Evolutionary conservation across 1,284 basidiomycete genomes (phyloP).

Genomic region (Ceratobasidium sp.): DNA sequence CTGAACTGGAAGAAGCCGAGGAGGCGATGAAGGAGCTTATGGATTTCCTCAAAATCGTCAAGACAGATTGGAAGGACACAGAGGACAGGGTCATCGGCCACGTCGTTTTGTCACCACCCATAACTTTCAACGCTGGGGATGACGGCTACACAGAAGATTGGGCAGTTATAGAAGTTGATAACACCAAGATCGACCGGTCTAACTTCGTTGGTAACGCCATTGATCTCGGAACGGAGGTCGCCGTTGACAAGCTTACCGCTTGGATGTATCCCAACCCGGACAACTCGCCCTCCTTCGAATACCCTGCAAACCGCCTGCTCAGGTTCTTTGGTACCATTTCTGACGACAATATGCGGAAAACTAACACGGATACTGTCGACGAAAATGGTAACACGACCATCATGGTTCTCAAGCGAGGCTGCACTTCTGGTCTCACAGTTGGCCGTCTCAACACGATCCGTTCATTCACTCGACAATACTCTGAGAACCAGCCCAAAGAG

Average conservation of each 20-base stretch:
- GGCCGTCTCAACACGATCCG: slow-evolving; percentile 39
- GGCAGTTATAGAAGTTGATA: slow-evolving; percentile 37
- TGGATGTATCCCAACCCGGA: slow-evolving; percentile 30
- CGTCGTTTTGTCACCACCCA: slow-evolving; percentile 37
- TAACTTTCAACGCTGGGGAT: not conserved
- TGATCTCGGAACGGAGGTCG: slow-evolving; percentile 19
- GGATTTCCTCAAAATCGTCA: slow-evolving; percentile 26
- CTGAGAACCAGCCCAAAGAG: slow-evolving; percentile 22
- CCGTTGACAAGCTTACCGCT: not conserved
- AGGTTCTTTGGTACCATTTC: slow-evolving; percentile 23
- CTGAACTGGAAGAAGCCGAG: slow-evolving; percentile 25
- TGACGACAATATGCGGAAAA: slow-evolving; percentile 24
- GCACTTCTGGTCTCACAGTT: slow-evolving; percentile 32
- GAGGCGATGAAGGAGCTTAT: slow-evolving; percentile 34
- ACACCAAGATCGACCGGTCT: slow-evolving; percentile 9
- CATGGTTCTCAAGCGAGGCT: slow-evolving; percentile 38
- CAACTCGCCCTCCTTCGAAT: slow-evolving; percentile 29
- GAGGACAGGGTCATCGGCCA: slow-evolving; percentile 36
- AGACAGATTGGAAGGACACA: slow-evolving; percentile 12
- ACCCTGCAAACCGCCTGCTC: slow-evolving; percentile 17
- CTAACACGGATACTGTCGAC: slow-evolving; percentile 24
- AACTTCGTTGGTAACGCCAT: slow-evolving; percentile 37
- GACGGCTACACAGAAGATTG: slow-evolving; percentile 37
- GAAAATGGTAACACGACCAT: slow-evolving; percentile 34
- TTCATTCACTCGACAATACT: slow-evolving; percentile 27